Evolutionary conservation across 164 flowering plant species (phyloP).

Genomic region (Sextonia rubra): DNA sequence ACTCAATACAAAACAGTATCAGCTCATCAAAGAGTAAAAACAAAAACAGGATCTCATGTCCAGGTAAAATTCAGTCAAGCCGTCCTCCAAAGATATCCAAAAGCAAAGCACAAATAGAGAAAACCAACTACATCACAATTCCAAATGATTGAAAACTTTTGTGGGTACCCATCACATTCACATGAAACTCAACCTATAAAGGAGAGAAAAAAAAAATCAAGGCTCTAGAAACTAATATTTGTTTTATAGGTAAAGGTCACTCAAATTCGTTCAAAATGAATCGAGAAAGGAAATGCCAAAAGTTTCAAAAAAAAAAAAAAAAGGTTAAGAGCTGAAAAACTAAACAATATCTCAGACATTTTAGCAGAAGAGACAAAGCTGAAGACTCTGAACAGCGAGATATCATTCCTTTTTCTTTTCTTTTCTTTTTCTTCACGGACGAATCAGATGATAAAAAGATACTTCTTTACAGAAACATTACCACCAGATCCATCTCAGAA

Average conservation of each 20-base stretch:
- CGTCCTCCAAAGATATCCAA: neutral
- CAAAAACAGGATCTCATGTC: neutral
- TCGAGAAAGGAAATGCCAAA: neutral
- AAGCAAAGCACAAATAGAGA: neutral
- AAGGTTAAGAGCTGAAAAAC: too few species aligned
- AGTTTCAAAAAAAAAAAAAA: neutral
- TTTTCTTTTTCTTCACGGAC: neutral
- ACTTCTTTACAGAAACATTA: neutral
- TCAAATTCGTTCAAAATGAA: neutral
- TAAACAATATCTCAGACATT: neutral
- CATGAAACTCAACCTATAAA: neutral
- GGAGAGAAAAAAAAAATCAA: neutral
- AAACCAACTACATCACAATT: neutral
- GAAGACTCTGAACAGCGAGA: neutral
- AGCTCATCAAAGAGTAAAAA: neutral
- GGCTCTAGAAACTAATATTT: neutral
- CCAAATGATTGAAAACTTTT: neutral
- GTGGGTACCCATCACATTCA: neutral
- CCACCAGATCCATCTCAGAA: neutral
- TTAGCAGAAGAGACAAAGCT: neutral
- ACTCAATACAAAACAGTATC: constrained; percentile 6
- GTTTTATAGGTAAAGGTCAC: neutral
- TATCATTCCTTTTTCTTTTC: neutral
- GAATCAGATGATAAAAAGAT: neutral
- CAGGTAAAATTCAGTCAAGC: neutral